A percentile compares a stretch with the other conserved stretches of the same genome.
phyloP scores from a whole-genome alignment of 495 filamentous ascomycete genomes.

The Rhizodiscina lignyota region DNA sequence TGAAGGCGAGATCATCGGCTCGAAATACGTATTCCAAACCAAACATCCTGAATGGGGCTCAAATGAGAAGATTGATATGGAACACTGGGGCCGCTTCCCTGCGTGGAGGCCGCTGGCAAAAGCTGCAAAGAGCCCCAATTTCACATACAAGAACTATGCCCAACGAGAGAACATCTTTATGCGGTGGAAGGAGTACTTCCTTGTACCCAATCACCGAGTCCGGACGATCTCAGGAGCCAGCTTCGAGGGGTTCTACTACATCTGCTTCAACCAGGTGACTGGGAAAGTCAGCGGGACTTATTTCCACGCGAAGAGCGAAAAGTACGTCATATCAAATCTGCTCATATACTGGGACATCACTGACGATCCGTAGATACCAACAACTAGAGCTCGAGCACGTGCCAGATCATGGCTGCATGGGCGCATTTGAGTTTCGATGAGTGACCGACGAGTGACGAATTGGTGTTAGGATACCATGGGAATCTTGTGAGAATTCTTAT shows the following conservation, averaged over 20 bases:
- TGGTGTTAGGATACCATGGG: no score
- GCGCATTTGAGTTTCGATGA: constrained; percentile 84
- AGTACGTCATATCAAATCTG: constrained; percentile 37
- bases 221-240: constrained; percentile 80
- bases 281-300: constrained; percentile 87
- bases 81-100: constrained; percentile 84
- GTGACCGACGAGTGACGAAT: no score
- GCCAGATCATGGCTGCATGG: constrained; percentile 62
- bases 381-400: constrained; percentile 84
- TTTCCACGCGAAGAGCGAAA: constrained; percentile 94
- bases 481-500: no score
- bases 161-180: constrained; percentile 92
- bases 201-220: constrained; percentile 90
- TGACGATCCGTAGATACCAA: constrained; percentile 54
- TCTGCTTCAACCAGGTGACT: constrained; percentile 86
- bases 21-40: constrained; percentile 85
- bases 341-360: no score
- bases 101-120: constrained; percentile 66
- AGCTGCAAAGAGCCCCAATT: constrained; percentile 62
- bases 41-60: constrained; percentile 83
- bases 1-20: constrained; percentile 94
- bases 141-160: constrained; percentile 46
- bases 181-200: constrained; percentile 98
- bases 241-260: constrained; percentile 98
- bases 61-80: constrained; percentile 78